Percentiles rank a stretch among this genome's conserved stretches.
Evolutionary conservation across 2,329 filamentous ascomycete species (phyloP).

Genomic region (Aspergillus jensenii): DNA sequence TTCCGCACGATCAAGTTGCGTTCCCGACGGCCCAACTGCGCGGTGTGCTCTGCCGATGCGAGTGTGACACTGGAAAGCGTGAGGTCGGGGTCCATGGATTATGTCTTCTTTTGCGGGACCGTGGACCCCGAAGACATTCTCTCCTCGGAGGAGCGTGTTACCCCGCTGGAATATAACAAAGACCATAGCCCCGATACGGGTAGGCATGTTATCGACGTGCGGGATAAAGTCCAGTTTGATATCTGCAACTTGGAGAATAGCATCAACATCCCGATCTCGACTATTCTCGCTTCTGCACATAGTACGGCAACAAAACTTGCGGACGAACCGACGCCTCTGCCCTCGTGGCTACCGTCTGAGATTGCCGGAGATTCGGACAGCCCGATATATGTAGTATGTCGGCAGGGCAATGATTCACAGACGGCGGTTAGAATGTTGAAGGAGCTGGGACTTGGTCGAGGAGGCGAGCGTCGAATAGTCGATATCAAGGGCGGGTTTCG

Average conservation of each 20-base stretch:
- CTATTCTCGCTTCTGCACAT: conserved; percentile 31
- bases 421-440: conserved; percentile 44
- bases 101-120: conserved; percentile 80
- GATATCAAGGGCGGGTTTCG: conserved; percentile 45
- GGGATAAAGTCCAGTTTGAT: conserved; percentile 80
- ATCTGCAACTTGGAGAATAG: conserved; percentile 75
- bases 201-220: conserved; percentile 69
- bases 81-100: conserved; percentile 69
- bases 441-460: conserved; percentile 35
- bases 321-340: conserved; percentile 11
- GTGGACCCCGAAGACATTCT: conserved; percentile 57
- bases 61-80: conserved; percentile 65
- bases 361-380: conserved; percentile 24
- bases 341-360: conserved; percentile 30
- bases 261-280: conserved; percentile 57
- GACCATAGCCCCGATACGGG: conserved; percentile 12
- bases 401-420: conserved; percentile 52
- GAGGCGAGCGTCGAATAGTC: conserved; percentile 35
- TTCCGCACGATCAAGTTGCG: conserved; percentile 79
- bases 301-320: background rate
- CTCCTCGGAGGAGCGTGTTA: conserved; percentile 64
- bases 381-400: conserved; percentile 48
- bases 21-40: conserved; percentile 66
- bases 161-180: conserved; percentile 59
- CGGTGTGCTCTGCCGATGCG: conserved; percentile 68